phyloP scores from a whole-genome alignment of 371 early-diverging fungal species.

The Syncephalastrum sp. region DNA sequence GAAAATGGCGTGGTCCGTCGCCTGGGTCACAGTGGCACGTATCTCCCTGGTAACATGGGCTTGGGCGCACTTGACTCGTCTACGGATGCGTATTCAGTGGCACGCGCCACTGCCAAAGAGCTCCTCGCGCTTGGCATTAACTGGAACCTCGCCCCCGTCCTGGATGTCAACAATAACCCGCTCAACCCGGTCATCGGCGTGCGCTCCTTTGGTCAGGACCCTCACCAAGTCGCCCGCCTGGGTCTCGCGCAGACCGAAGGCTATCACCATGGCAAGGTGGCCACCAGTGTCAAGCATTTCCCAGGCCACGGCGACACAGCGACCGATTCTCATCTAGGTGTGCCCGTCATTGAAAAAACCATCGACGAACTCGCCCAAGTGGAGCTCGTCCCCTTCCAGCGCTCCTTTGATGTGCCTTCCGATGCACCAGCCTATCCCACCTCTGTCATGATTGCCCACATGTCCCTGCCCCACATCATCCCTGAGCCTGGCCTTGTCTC shows the following conservation, averaged over 20 bases:
- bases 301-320: conserved; percentile 59
- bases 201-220: conserved; percentile 44
- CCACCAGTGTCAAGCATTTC: conserved; percentile 46
- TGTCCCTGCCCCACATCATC: conserved; percentile 38
- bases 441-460: conserved; percentile 51
- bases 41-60: conserved; percentile 48
- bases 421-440: conserved; percentile 24
- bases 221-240: conserved; percentile 29
- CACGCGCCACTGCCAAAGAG: conserved; percentile 34
- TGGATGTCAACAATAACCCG: conserved; percentile 53
- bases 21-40: conserved; percentile 37
- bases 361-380: conserved; percentile 30
- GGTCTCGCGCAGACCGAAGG: conserved; percentile 43
- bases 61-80: conserved; percentile 39
- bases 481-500: conserved; percentile 23
- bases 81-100: conserved; percentile 32
- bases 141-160: conserved; percentile 47
- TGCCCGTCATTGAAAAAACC: conserved; percentile 47
- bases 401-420: conserved; percentile 17
- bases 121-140: conserved; percentile 42
- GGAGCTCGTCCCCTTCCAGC: conserved; percentile 42
- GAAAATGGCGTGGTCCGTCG: conserved; percentile 54
- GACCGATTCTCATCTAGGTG: conserved; percentile 48
- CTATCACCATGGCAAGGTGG: conserved; percentile 33
- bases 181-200: conserved; percentile 54